phyloP scores from a whole-genome alignment of 2,329 filamentous ascomycete genomes.

The Dendrostoma leiphaemia region DNA sequence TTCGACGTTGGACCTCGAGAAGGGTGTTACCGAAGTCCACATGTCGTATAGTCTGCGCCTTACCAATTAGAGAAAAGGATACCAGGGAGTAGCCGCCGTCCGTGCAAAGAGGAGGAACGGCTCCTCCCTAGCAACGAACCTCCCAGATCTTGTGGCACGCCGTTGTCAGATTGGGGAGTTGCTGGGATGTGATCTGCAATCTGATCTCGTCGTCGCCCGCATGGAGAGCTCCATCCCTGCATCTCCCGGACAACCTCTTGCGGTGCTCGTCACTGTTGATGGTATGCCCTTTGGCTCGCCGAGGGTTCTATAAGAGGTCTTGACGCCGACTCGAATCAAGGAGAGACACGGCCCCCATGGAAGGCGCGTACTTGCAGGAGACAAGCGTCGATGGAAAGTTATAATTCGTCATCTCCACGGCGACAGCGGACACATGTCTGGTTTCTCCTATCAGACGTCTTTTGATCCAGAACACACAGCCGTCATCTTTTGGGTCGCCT shows the following conservation, averaged over 20 bases:
- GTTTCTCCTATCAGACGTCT: too few relatives aligned
- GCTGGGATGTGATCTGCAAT: neutral
- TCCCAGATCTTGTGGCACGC: neutral
- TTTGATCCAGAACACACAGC: neutral
- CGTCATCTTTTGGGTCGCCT: neutral
- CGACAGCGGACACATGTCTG: neutral
- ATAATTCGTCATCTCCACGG: neutral
- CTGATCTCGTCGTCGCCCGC: neutral
- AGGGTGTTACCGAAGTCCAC: neutral
- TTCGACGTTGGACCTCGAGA: neutral
- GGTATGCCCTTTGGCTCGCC: neutral
- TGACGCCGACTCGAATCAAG: neutral
- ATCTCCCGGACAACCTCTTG: neutral
- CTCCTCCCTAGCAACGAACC: neutral
- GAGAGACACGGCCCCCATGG: neutral
- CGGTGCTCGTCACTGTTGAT: neutral
- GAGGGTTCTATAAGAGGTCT: neutral
- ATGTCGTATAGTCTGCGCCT: neutral
- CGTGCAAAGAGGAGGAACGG: neutral
- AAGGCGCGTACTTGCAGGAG: neutral
- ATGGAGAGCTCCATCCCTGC: neutral
- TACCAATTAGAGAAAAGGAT: neutral
- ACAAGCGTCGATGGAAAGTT: neutral
- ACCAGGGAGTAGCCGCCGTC: neutral
- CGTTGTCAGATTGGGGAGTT: constrained; percentile 3